Evolutionary conservation across 2,329 filamentous ascomycete genomes (phyloP).

Genomic region (Trichoderma afroharzianum): DNA sequence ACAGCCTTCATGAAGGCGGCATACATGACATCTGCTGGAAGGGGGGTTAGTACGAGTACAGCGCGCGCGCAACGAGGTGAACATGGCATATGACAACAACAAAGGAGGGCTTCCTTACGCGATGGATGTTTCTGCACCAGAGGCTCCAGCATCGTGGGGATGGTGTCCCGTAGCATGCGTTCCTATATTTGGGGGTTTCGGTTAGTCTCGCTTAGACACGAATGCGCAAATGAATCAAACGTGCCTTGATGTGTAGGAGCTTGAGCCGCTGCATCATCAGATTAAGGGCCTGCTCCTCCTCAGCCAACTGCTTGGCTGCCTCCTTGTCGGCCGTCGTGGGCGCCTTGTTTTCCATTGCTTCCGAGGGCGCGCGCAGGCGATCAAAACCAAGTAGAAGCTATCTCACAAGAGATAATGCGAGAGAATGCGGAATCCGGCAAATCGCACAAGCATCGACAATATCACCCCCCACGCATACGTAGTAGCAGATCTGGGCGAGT

Average conservation of each 20-base stretch:
- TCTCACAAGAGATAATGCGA: background rate
- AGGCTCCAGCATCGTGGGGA: slow-evolving; percentile 43
- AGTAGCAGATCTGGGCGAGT: slow-evolving; percentile 8
- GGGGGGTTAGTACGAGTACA: background rate
- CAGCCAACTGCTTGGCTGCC: slow-evolving; percentile 30
- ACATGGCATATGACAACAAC: background rate
- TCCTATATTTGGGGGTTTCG: slow-evolving; percentile 25
- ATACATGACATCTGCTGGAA: slow-evolving; percentile 21
- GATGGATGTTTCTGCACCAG: slow-evolving; percentile 47
- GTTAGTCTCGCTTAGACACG: slow-evolving; percentile 20
- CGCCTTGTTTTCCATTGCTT: slow-evolving; percentile 20
- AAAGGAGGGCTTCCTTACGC: slow-evolving; percentile 39
- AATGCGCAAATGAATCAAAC: background rate
- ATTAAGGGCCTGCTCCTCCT: slow-evolving; percentile 49
- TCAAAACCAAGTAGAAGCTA: background rate
- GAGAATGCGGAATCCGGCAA: background rate
- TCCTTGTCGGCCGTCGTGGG: slow-evolving; percentile 22
- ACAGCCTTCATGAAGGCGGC: slow-evolving; percentile 47
- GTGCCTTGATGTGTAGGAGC: slow-evolving; percentile 54
- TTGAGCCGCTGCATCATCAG: slow-evolving; percentile 49
- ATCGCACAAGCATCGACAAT: background rate
- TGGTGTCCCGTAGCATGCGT: slow-evolving; percentile 35
- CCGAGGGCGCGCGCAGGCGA: background rate
- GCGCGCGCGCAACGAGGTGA: background rate
- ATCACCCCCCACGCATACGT: slow-evolving; percentile 3